Evolutionary conservation across 768 basidiomycete species (phyloP).

Genomic region (Hemileccinum impolitum): DNA sequence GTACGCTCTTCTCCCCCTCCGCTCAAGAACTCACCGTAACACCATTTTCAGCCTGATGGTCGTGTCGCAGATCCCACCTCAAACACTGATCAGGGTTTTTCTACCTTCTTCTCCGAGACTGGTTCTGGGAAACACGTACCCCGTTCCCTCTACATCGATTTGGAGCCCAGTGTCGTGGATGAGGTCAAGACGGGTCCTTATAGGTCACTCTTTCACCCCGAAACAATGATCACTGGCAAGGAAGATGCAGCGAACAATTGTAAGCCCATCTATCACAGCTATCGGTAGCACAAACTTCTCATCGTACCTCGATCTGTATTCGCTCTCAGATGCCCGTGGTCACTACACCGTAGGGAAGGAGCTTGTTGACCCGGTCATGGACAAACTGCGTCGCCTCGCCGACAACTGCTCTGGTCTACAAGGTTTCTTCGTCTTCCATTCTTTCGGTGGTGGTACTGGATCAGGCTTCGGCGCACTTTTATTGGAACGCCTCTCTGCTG

Average conservation of each 20-base stretch:
- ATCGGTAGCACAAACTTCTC: background rate
- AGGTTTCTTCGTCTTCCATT: slow-evolving; percentile 99
- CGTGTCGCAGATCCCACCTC: slow-evolving; percentile 60
- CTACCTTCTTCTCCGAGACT: slow-evolving; percentile 97
- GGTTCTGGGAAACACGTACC: slow-evolving; percentile 95
- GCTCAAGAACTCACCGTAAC: slow-evolving; percentile 13
- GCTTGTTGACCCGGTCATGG: slow-evolving; percentile 94
- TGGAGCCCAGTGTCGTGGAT: slow-evolving; percentile 94
- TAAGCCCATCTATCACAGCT: slow-evolving; percentile 38
- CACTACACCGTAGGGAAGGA: slow-evolving; percentile 99
- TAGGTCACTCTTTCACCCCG: slow-evolving; percentile 94
- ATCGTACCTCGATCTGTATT: slow-evolving; percentile 12
- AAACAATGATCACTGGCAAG: slow-evolving; percentile 95
- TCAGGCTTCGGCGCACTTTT: slow-evolving; percentile 98
- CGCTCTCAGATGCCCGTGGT: slow-evolving; percentile 82
- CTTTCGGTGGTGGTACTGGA: slow-evolving; percentile 99
- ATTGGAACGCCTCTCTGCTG: slow-evolving; percentile 93
- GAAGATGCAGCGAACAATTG: slow-evolving; percentile 99
- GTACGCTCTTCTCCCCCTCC: slow-evolving; percentile 46
- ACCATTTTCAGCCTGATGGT: slow-evolving; percentile 73
- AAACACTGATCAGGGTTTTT: slow-evolving; percentile 80
- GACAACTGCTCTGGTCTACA: slow-evolving; percentile 98
- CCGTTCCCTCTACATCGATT: slow-evolving; percentile 92
- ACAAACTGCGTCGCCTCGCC: slow-evolving; percentile 92
- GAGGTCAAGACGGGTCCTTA: slow-evolving; percentile 92